phyloP scores from a whole-genome alignment of 768 basidiomycete species.

The Daedalea quercina region DNA sequence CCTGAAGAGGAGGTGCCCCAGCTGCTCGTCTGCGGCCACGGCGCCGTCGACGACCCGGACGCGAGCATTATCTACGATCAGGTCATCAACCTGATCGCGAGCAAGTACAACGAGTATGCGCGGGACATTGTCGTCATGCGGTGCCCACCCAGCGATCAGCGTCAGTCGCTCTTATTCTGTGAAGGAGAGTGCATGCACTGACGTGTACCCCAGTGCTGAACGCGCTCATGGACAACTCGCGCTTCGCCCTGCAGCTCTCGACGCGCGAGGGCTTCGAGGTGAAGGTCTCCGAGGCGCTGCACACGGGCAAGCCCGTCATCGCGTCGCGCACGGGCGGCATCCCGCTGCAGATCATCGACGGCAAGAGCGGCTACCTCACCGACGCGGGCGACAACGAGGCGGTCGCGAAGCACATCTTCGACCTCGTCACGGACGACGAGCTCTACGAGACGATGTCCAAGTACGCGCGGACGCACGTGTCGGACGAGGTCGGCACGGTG shows the following conservation, averaged over 20 bases:
- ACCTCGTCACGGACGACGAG: conserved; percentile 69
- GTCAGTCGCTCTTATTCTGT: conserved; percentile 34
- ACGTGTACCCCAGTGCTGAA: conserved; percentile 58
- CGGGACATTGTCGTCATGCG: conserved; percentile 39
- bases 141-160: conserved; percentile 77
- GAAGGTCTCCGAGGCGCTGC: conserved; percentile 93
- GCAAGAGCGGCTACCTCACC: conserved; percentile 83
- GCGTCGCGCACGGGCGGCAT: conserved; percentile 87
- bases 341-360: conserved; percentile 84
- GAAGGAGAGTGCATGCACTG: neutral
- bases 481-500: conserved; percentile 80
- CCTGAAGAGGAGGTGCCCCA: conserved; percentile 57
- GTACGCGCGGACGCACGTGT: conserved; percentile 64
- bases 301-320: conserved; percentile 83
- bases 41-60: conserved; percentile 92
- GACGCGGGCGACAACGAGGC: conserved; percentile 67
- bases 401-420: conserved; percentile 70
- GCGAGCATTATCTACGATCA: conserved; percentile 89
- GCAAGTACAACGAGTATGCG: conserved; percentile 32
- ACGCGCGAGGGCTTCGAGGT: conserved; percentile 96
- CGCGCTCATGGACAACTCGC: conserved; percentile 81
- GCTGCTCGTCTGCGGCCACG: conserved; percentile 82
- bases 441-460: conserved; percentile 37
- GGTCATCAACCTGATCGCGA: conserved; percentile 50
- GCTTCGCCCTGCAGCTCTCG: conserved; percentile 87